Conservation (phyloP, 2,329 filamentous ascomycete genomes). For the Conoideocrella luteorostrata region DNA sequence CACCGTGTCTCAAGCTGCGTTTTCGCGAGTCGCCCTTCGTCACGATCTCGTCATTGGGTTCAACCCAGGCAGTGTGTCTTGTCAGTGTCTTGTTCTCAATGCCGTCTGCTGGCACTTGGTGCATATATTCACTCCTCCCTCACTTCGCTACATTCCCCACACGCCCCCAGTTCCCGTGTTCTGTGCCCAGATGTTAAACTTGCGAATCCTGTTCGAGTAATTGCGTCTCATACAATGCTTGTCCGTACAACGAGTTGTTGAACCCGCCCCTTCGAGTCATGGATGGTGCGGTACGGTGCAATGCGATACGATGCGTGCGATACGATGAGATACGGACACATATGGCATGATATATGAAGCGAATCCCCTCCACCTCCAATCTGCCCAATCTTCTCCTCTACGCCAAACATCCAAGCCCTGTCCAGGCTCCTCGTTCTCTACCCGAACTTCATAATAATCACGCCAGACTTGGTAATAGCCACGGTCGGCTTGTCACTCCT, state of each 20-base stretch:
- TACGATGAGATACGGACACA: too few relatives aligned
- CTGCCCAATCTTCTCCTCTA: neutral
- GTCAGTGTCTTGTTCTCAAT: too few relatives aligned
- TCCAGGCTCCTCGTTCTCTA: neutral
- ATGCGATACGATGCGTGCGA: slow-evolving; percentile 5
- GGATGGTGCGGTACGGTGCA: neutral
- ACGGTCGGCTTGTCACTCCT: slow-evolving; percentile 9
- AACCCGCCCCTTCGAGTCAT: slow-evolving; percentile 1
- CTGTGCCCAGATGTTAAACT: neutral
- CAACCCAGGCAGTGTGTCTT: too few relatives aligned
- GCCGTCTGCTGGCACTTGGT: neutral
- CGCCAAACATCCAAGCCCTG: neutral
- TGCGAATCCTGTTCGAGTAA: neutral
- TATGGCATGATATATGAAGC: slow-evolving; percentile 5
- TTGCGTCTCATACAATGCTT: neutral
- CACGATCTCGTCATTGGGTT: slow-evolving; percentile 1
- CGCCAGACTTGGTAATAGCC: slow-evolving; percentile 1
- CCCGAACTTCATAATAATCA: neutral
- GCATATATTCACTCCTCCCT: neutral
- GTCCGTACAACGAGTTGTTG: neutral
- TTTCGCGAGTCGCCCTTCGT: slow-evolving; percentile 1
- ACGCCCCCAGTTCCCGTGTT: neutral
- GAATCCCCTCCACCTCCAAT: neutral
- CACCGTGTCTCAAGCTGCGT: too few relatives aligned
- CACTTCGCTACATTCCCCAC: neutral